Percentiles rank a stretch among this genome's conserved stretches.
These are phyloP conservation scores for Pseudomicrostroma phylloplanum DNA, from an alignment of 1,284 basidiomycete genomes.

Conservation along the genomic window DNA sequence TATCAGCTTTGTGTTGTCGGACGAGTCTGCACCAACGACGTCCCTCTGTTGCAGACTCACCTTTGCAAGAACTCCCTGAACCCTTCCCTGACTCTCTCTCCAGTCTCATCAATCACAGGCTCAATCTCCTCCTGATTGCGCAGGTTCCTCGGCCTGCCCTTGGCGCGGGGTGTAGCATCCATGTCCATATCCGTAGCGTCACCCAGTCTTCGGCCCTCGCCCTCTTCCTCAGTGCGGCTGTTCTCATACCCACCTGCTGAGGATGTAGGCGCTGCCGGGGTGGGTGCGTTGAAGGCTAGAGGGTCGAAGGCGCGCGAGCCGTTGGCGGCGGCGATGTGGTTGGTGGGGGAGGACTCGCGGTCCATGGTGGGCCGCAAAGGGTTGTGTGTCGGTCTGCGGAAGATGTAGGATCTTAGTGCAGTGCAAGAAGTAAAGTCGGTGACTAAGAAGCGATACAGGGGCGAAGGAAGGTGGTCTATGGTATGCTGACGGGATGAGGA, in stretches of 20 bases:
- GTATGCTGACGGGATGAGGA: too few relatives aligned
- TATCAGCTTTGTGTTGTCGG: neutral
- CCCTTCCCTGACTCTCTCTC: conserved; percentile 81
- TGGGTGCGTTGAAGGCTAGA: neutral
- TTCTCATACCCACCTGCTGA: conserved; percentile 17
- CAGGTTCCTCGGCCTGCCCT: conserved; percentile 12
- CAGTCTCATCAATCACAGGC: conserved; percentile 81
- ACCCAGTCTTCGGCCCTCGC: conserved; percentile 6
- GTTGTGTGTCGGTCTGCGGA: neutral
- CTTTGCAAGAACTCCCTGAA: conserved; percentile 85
- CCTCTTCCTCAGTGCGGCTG: conserved; percentile 23
- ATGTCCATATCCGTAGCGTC: neutral
- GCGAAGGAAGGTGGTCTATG: too few relatives aligned
- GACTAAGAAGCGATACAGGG: too few relatives aligned
- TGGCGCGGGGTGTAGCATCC: conserved; percentile 14
- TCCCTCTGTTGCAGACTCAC: conserved; percentile 56
- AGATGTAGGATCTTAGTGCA: too few relatives aligned
- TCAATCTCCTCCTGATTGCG: conserved; percentile 59
- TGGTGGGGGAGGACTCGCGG: neutral
- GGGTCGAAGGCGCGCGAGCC: conserved; percentile 1
- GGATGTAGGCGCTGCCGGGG: neutral
- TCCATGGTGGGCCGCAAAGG: neutral
- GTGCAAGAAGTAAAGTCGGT: too few relatives aligned
- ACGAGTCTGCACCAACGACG: conserved; percentile 7
- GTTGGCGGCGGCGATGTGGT: neutral